phyloP scores from a whole-genome alignment of 2,329 filamentous ascomycete genomes.

The Stemphylium lycopersici region DNA sequence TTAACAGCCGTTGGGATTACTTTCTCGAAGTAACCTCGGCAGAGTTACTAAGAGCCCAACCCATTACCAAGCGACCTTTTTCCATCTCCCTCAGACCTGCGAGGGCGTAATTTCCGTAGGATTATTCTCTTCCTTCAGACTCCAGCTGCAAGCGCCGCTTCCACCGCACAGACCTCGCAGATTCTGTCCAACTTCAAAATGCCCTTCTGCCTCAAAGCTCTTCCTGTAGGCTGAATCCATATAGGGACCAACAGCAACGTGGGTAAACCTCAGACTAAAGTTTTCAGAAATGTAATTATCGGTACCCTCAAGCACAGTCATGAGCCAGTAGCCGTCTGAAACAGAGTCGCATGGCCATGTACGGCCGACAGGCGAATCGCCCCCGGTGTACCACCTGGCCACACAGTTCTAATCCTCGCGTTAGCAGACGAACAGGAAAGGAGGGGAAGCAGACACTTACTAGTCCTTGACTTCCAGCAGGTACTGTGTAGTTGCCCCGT shows the following conservation, averaged over 20 bases:
- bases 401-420: constrained; percentile 25
- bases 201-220: constrained; percentile 19
- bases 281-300: constrained; percentile 14
- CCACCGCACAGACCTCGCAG: constrained; percentile 25
- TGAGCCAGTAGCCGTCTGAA: constrained; percentile 31
- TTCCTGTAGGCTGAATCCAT: constrained; percentile 20
- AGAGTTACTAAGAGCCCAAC: background rate
- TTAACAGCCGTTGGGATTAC: too few species aligned
- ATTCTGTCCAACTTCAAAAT: constrained; percentile 24
- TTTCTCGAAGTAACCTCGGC: background rate
- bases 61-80: background rate
- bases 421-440: background rate
- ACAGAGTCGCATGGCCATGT: constrained; percentile 33
- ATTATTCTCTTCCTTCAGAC: background rate
- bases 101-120: constrained; percentile 2
- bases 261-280: constrained; percentile 34
- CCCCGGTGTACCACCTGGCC: constrained; percentile 27
- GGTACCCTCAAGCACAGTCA: constrained; percentile 24
- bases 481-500: constrained; percentile 9
- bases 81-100: background rate
- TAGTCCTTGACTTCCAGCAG: constrained; percentile 24
- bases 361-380: constrained; percentile 26
- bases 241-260: constrained; percentile 22
- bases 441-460: background rate
- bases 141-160: constrained; percentile 28